Percentiles rank a stretch among this genome's conserved stretches.
phyloP scores from a whole-genome alignment of 2,329 filamentous ascomycete species.

The Penicillium occitanis region DNA sequence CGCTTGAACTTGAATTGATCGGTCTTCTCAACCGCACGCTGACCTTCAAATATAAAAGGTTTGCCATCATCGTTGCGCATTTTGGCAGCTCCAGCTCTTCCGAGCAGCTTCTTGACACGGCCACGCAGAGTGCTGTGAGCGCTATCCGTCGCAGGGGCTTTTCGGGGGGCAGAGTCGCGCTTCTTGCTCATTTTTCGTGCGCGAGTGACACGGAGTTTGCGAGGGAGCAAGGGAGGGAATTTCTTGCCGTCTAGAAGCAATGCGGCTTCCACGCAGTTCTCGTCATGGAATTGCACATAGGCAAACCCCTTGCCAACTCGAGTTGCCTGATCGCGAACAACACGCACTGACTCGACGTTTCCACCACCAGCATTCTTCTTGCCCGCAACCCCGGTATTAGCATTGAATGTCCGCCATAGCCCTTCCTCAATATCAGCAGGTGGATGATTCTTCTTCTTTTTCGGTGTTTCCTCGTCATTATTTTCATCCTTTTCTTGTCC shows the following conservation, averaged over 20 bases:
- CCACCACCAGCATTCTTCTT: slow-evolving; percentile 55
- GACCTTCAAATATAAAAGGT: slow-evolving; percentile 47
- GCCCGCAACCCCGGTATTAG: slow-evolving; percentile 27
- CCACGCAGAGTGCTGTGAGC: slow-evolving; percentile 40
- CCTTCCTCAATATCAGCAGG: slow-evolving; percentile 91
- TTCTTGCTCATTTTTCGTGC: slow-evolving; percentile 68
- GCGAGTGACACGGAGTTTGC: slow-evolving; percentile 78
- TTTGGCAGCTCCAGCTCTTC: slow-evolving; percentile 41
- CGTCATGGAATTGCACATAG: slow-evolving; percentile 93
- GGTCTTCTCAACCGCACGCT: slow-evolving; percentile 38
- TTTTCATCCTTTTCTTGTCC: slow-evolving; percentile 76
- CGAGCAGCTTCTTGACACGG: slow-evolving; percentile 40
- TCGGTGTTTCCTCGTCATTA: slow-evolving; percentile 59
- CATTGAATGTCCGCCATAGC: slow-evolving; percentile 47
- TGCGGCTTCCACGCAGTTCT: slow-evolving; percentile 85
- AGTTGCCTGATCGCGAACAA: slow-evolving; percentile 84
- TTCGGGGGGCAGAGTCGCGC: slow-evolving; percentile 24
- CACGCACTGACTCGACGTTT: slow-evolving; percentile 87
- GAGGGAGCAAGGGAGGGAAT: slow-evolving; percentile 90
- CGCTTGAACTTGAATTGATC: slow-evolving; percentile 37
- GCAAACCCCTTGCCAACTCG: slow-evolving; percentile 95
- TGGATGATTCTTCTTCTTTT: slow-evolving; percentile 65
- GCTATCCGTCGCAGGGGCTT: slow-evolving; percentile 26
- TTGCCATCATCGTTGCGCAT: slow-evolving; percentile 34
- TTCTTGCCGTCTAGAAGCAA: slow-evolving; percentile 86